These are phyloP conservation scores for Colletotrichum sp. DNA, from an alignment of 2,329 filamentous ascomycete species.

Conservation along the genomic window DNA sequence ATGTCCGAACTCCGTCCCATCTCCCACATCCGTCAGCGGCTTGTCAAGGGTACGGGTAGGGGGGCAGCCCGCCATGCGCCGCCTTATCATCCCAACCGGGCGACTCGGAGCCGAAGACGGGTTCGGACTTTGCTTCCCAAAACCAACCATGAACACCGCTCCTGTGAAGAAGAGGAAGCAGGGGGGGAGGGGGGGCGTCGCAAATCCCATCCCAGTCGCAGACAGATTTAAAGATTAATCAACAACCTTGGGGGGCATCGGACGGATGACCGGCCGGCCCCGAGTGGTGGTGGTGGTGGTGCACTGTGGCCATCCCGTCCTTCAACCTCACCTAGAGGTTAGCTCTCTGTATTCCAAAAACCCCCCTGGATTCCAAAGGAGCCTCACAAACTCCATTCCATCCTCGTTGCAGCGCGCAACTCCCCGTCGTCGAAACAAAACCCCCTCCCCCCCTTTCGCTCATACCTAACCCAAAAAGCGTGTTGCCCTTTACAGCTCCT, in stretches of 20 bases:
- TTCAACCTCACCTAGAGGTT: neutral
- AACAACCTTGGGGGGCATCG: neutral
- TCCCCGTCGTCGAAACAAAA: neutral
- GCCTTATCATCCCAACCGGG: neutral
- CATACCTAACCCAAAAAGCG: neutral
- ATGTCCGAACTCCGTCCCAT: neutral
- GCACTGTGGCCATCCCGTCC: neutral
- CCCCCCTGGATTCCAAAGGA: neutral
- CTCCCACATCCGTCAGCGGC: neutral
- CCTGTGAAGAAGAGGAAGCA: neutral
- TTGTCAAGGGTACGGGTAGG: neutral
- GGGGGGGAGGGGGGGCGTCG: neutral
- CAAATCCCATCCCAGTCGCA: neutral
- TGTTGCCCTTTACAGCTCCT: neutral
- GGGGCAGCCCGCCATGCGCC: neutral
- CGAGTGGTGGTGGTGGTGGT: neutral
- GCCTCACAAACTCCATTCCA: neutral
- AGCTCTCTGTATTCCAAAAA: neutral
- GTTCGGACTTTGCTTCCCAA: neutral
- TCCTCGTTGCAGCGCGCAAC: neutral
- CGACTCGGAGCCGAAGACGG: neutral
- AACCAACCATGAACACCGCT: neutral
- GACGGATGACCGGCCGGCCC: neutral
- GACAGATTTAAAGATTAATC: neutral
- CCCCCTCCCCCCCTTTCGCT: neutral